Evolutionary conservation across 1,284 basidiomycete species (phyloP).

Genomic region (Moesziomyces aphidis): DNA sequence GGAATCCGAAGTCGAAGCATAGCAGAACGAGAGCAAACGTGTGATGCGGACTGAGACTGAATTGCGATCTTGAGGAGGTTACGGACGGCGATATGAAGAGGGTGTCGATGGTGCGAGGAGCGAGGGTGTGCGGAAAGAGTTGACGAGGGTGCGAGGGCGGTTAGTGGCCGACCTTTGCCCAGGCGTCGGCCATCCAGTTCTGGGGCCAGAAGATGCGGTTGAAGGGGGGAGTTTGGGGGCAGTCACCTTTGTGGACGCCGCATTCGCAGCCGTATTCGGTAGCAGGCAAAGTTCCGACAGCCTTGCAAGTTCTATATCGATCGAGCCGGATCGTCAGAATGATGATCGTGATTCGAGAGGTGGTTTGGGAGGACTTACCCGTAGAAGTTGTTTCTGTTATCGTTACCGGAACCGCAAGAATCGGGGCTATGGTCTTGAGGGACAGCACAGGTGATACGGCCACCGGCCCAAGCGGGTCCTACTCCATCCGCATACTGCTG

Average conservation of each 20-base stretch:
- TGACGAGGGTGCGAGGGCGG: not conserved
- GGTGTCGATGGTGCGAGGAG: not conserved
- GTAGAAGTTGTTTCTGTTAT: constrained; percentile 10
- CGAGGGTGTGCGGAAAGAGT: not conserved
- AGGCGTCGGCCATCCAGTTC: constrained; percentile 15
- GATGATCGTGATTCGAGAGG: not conserved
- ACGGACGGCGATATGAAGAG: not conserved
- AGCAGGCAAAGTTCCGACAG: constrained; percentile 14
- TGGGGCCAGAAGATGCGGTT: constrained; percentile 33
- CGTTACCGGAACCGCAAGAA: constrained; percentile 10
- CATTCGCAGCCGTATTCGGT: constrained; percentile 40
- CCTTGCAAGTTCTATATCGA: constrained; percentile 20
- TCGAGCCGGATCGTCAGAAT: not conserved
- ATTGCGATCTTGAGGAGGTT: too few relatives aligned
- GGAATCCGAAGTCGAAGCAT: not conserved
- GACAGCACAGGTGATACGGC: constrained; percentile 32
- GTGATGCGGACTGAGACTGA: too few relatives aligned
- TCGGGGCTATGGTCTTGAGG: constrained; percentile 8
- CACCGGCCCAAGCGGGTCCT: constrained; percentile 13
- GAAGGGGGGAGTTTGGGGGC: constrained; percentile 4
- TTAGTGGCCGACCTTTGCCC: constrained; percentile 1
- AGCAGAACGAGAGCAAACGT: too few relatives aligned
- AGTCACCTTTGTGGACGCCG: constrained; percentile 29
- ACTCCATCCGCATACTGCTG: constrained; percentile 10
- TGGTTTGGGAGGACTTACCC: constrained; percentile 15